Evolutionary conservation across 345 rosid genomes (phyloP), one percentile per base, ranked within the genome.

Genomic region (Sonneratia caseolaris): DNA sequence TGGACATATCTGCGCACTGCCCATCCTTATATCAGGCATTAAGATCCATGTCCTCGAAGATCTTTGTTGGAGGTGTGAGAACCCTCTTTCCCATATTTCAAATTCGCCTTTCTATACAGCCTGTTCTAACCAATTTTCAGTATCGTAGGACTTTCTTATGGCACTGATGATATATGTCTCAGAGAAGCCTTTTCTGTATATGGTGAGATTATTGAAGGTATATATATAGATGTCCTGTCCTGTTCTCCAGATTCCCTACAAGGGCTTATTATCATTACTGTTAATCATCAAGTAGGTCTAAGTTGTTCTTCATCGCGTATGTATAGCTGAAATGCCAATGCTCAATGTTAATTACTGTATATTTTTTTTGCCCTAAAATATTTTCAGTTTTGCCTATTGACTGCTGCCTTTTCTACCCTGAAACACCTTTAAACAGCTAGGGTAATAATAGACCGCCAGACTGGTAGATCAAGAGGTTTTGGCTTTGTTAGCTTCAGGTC

Each of bases 391-490:
- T 56, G 40, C 0, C 61, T 72, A 70, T 47, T 47, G 15, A 47
- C 51, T 47, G 51, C 51, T 47, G 51, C 51, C 51, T 47, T 47
- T 9, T 47, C 51, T 12, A 9, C 15, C 51, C 15, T 8, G 9
- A 47, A 47, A 47, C 51, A 13, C 51, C 51, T 47, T 47, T 47
- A 4, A 47, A 47, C 86, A 91, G 98, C 92, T 38, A 89, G 86
- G 81, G 83, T 93, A 56, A 93, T 91, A 74, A 15, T 83, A 79
- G 96, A 93, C 75, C 91, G 97, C 71, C 96, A 91, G 66, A 88
- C 90, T 19, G 96, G 98, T 55, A 87, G 92, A 74, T 93, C 98
- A 18, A 88, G 93, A 81, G 98, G 98, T 57, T 91, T 91, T 76
- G 98, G 91, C 21, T 93, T 89, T 73, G 79, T 93, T 66, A 91